Evolutionary conservation across 2,329 filamentous ascomycete species (phyloP).

Genomic region (Fusarium irregulare): DNA sequence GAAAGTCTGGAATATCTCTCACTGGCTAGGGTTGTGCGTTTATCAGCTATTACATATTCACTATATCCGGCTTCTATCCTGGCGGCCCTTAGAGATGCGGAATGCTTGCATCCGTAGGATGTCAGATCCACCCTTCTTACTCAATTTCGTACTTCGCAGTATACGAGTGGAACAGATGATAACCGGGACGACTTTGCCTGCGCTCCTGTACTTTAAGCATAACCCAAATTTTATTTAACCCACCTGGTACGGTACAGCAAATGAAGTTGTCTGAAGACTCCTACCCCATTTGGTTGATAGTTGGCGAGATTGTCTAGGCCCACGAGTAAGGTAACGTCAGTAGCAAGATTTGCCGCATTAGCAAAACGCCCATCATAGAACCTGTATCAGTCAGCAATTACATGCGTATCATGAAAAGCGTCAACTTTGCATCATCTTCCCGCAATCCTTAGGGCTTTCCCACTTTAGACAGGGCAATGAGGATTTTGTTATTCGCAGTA

Average conservation of each 20-base stretch:
- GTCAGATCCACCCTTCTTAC: not conserved
- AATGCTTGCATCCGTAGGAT: not conserved
- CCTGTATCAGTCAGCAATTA: not conserved
- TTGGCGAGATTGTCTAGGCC: not conserved
- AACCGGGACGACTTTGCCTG: no score
- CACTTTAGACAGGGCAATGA: no score
- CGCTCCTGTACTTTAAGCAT: not conserved
- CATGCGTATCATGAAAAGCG: no score
- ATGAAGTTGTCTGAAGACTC: not conserved
- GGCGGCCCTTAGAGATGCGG: not conserved
- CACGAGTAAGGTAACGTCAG: not conserved
- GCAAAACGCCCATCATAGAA: not conserved
- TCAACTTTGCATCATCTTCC: no score
- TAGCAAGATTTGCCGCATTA: not conserved
- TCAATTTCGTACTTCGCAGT: not conserved
- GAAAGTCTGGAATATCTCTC: not conserved
- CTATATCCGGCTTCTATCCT: not conserved
- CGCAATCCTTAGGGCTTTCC: no score
- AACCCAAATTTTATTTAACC: accelerated
- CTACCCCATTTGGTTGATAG: not conserved
- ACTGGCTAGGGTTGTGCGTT: not conserved
- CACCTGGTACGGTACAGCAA: not conserved
- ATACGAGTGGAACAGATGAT: not conserved
- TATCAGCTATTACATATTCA: not conserved
- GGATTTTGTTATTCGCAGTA: no score